phyloP scores from a whole-genome alignment of 805 yeast species.

The Kodamaea neixiangensis region DNA sequence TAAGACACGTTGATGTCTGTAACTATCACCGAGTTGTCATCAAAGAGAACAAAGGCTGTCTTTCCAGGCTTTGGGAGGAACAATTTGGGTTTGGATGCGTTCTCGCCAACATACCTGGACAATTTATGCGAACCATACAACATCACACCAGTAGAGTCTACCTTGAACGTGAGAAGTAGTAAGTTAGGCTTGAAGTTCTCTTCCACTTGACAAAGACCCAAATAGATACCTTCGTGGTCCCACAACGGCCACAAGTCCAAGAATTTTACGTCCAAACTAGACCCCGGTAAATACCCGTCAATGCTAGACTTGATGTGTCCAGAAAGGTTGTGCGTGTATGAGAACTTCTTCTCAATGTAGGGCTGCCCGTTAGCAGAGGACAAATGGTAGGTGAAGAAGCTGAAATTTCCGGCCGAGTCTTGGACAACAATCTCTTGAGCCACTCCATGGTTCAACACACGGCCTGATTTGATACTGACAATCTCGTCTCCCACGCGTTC shows the following conservation, averaged over 20 bases:
- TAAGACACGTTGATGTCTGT: conserved; percentile 54
- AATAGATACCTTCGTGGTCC: conserved; percentile 36
- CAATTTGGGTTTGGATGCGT: conserved; percentile 42
- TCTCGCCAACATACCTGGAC: not conserved
- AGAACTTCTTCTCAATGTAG: conserved; percentile 25
- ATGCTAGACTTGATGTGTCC: conserved; percentile 30
- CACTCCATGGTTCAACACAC: conserved; percentile 45
- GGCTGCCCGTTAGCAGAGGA: conserved; percentile 31
- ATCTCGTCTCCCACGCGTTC: conserved; percentile 29
- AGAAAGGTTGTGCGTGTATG: conserved; percentile 33
- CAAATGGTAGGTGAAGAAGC: conserved; percentile 29
- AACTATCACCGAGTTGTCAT: conserved; percentile 59
- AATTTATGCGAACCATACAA: conserved; percentile 64
- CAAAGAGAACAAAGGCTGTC: conserved; percentile 60
- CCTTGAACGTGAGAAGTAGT: conserved; percentile 54
- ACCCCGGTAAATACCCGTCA: conserved; percentile 47
- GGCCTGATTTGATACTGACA: conserved; percentile 59
- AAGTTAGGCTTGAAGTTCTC: conserved; percentile 26
- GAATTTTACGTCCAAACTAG: conserved; percentile 51
- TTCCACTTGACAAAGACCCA: conserved; percentile 37
- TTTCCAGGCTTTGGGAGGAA: conserved; percentile 58
- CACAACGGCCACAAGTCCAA: conserved; percentile 59
- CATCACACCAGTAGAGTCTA: conserved; percentile 51
- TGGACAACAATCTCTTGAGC: conserved; percentile 34
- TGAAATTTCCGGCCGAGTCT: conserved; percentile 36